A percentile compares a stretch with the other conserved stretches of the same genome.
Evolutionary conservation across 139 green algal species (phyloP).

Genomic region (Nannochloris sp.): DNA sequence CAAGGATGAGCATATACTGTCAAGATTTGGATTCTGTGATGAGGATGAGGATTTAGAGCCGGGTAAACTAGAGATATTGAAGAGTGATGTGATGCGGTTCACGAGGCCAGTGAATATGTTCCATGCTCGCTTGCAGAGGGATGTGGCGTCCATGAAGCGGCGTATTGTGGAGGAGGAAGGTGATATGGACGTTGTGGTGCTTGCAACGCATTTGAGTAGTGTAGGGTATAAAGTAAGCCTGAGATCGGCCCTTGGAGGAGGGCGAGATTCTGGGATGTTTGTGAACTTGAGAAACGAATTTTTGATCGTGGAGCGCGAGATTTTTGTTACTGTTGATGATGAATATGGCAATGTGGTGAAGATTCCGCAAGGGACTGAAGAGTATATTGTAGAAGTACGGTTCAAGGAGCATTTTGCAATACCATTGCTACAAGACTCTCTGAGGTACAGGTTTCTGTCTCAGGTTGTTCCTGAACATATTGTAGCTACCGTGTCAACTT

Average conservation of each 20-base stretch:
- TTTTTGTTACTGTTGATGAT: neutral
- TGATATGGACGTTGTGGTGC: constrained; percentile 23
- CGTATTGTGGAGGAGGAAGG: constrained; percentile 34
- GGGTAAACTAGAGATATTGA: no score
- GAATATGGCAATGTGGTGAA: neutral
- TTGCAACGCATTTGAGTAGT: constrained; percentile 29
- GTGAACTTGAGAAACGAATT: constrained; percentile 41
- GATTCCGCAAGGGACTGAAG: constrained; percentile 1
- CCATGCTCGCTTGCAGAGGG: constrained; percentile 27
- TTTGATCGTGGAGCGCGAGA: constrained; percentile 22
- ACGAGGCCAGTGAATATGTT: neutral
- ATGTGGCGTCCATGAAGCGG: constrained; percentile 25
- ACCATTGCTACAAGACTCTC: constrained; percentile 7
- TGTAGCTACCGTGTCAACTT: constrained; percentile 30
- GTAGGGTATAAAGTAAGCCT: constrained; percentile 34
- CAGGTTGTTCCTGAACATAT: constrained; percentile 42
- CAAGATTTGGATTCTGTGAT: no score
- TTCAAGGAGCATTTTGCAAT: constrained; percentile 45
- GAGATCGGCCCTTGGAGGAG: constrained; percentile 34
- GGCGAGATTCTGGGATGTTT: constrained; percentile 27
- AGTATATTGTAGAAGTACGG: constrained; percentile 37
- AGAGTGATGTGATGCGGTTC: no score
- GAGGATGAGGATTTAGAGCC: no score
- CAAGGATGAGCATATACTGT: no score
- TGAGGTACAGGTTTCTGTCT: constrained; percentile 25